These are phyloP conservation scores for Microcyclospora pomicola DNA, from an alignment of 2,329 filamentous ascomycete species.

Conservation along the genomic window DNA sequence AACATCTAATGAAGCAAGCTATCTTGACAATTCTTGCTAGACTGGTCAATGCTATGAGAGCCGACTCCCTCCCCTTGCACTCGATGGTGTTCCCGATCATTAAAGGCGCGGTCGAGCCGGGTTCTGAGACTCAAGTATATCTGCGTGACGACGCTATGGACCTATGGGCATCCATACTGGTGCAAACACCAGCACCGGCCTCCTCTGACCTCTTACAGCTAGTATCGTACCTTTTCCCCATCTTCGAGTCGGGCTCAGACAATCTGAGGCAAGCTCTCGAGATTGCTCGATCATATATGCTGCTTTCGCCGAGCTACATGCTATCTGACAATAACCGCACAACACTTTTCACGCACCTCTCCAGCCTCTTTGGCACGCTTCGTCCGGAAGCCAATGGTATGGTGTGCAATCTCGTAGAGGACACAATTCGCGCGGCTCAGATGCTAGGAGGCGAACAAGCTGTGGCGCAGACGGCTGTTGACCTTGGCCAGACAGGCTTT, in stretches of 20 bases:
- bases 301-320: conserved; percentile 34
- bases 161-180: conserved; percentile 67
- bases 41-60: conserved; percentile 73
- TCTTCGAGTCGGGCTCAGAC: conserved; percentile 36
- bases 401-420: conserved; percentile 33
- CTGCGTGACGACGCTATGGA: conserved; percentile 86
- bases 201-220: conserved; percentile 30
- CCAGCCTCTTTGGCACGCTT: conserved; percentile 29
- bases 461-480: conserved; percentile 36
- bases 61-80: conserved; percentile 65
- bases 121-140: conserved; percentile 61
- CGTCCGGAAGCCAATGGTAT: conserved; percentile 32
- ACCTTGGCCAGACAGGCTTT: conserved; percentile 44
- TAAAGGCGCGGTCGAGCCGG: conserved; percentile 60
- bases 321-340: conserved; percentile 27
- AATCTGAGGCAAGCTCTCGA: conserved; percentile 34
- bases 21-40: conserved; percentile 76
- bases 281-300: conserved; percentile 36
- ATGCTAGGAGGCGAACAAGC: conserved; percentile 36
- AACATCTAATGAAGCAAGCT: conserved; percentile 86
- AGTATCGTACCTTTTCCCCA: conserved; percentile 31
- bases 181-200: conserved; percentile 38
- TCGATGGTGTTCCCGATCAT: conserved; percentile 70
- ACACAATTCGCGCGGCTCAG: conserved; percentile 37
- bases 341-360: conserved; percentile 25